Conservation (phyloP, 2,329 filamentous ascomycete genomes). For the Verticillium nonalfalfae region DNA sequence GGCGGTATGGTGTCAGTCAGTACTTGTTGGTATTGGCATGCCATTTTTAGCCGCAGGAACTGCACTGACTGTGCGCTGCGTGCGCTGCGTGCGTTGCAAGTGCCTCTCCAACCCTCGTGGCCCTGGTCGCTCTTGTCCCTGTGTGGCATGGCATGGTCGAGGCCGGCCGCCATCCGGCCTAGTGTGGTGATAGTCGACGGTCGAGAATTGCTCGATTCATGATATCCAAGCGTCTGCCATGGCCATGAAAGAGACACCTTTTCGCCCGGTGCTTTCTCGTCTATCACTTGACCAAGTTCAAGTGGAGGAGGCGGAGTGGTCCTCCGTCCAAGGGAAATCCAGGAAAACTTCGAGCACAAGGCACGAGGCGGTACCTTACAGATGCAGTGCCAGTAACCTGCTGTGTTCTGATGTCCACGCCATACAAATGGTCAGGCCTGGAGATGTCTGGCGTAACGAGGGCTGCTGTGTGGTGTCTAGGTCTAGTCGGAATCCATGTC, state of each 20-base stretch:
- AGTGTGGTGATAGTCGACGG: neutral
- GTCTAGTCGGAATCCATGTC: neutral
- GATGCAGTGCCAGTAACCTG: neutral
- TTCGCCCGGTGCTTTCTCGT: neutral
- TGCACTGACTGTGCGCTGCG: neutral
- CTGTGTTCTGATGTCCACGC: neutral
- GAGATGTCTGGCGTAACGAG: neutral
- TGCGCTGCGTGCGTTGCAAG: neutral
- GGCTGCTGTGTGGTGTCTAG: neutral
- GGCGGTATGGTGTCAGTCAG: neutral
- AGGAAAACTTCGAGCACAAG: neutral
- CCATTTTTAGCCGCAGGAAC: neutral
- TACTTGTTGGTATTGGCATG: neutral
- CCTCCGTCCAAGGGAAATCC: neutral
- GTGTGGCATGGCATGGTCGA: neutral
- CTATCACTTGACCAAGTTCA: conserved; percentile 1
- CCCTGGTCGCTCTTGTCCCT: neutral
- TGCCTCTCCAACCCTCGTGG: neutral
- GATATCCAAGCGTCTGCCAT: neutral
- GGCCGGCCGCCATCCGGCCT: neutral
- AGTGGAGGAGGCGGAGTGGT: neutral
- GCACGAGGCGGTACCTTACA: neutral
- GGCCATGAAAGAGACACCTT: neutral
- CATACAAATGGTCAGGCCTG: neutral
- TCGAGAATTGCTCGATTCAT: neutral